Percentiles rank a stretch among this genome's conserved stretches.
These are phyloP conservation scores for Chaetomium fimeti DNA, from an alignment of 495 filamentous ascomycete genomes.

Conservation along the genomic window DNA sequence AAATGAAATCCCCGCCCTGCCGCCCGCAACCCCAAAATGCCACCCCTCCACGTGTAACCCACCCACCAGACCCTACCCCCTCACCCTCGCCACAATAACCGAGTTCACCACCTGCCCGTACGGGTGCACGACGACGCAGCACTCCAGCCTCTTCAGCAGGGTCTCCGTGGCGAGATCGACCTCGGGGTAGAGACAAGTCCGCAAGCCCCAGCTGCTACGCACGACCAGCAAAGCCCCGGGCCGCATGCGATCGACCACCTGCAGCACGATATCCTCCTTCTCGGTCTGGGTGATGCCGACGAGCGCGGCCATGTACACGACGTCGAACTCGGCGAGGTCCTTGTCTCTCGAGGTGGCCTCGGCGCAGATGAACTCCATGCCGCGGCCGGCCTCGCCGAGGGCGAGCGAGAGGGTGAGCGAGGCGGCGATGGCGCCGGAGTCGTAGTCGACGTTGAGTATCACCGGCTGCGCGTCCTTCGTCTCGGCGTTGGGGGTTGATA, in stretches of 20 bases:
- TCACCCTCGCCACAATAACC: constrained; percentile 34
- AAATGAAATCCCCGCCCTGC: neutral
- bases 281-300: constrained; percentile 31
- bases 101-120: constrained; percentile 35
- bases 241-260: constrained; percentile 27
- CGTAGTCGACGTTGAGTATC: constrained; percentile 32
- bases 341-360: constrained; percentile 19
- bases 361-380: constrained; percentile 36
- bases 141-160: constrained; percentile 25
- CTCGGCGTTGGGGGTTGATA: neutral
- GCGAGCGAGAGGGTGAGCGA: constrained; percentile 23
- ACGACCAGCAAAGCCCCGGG: constrained; percentile 31
- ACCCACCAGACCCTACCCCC: too few relatives aligned
- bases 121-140: constrained; percentile 33
- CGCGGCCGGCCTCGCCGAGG: constrained; percentile 23
- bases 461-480: neutral
- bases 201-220: constrained; percentile 31
- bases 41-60: neutral
- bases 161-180: constrained; percentile 29
- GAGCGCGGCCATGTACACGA: constrained; percentile 37
- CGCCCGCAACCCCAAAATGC: neutral
- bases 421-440: constrained; percentile 24
- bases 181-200: constrained; percentile 35
- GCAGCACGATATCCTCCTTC: constrained; percentile 33
- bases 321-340: constrained; percentile 29